Conservation (phyloP, 768 basidiomycete genomes). For the Leccinum obscurum region DNA sequence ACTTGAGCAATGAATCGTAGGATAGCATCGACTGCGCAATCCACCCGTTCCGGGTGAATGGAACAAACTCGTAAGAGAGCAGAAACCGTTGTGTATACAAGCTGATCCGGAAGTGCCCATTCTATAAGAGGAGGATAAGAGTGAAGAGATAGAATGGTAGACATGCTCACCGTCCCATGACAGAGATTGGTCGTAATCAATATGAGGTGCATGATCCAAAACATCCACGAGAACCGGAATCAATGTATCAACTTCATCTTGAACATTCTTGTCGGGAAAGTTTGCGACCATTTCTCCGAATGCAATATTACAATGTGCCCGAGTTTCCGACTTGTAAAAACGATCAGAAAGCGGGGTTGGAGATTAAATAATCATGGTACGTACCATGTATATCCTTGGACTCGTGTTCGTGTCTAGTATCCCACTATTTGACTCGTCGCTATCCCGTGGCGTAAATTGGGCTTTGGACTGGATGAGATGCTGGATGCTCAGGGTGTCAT, state of each 20-base stretch:
- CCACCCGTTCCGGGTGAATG: slow-evolving; percentile 48
- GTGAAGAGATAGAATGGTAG: not conserved
- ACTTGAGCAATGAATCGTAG: slow-evolving; percentile 57
- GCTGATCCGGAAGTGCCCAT: slow-evolving; percentile 85
- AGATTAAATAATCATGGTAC: slow-evolving; percentile 14
- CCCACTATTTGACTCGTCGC: slow-evolving; percentile 14
- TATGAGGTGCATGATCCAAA: slow-evolving; percentile 68
- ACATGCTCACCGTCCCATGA: slow-evolving; percentile 70
- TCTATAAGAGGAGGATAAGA: slow-evolving; percentile 44
- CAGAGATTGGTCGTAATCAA: slow-evolving; percentile 75
- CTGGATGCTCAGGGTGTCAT: slow-evolving; percentile 48
- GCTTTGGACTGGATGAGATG: slow-evolving; percentile 64
- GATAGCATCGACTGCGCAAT: slow-evolving; percentile 57
- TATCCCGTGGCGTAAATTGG: slow-evolving; percentile 38
- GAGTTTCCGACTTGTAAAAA: slow-evolving; percentile 57
- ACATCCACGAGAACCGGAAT: slow-evolving; percentile 65
- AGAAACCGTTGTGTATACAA: slow-evolving; percentile 76
- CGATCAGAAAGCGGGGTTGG: not conserved
- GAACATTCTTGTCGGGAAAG: slow-evolving; percentile 54
- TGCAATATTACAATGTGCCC: slow-evolving; percentile 78
- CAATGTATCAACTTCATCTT: slow-evolving; percentile 49
- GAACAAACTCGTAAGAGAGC: slow-evolving; percentile 70
- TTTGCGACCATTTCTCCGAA: slow-evolving; percentile 78
- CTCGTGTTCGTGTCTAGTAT: slow-evolving; percentile 24
- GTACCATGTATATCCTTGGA: slow-evolving; percentile 57